Percentiles rank a stretch among this genome's conserved stretches.
phyloP scores from a whole-genome alignment of 495 filamentous ascomycete species.

The Cairneyella variabilis region DNA sequence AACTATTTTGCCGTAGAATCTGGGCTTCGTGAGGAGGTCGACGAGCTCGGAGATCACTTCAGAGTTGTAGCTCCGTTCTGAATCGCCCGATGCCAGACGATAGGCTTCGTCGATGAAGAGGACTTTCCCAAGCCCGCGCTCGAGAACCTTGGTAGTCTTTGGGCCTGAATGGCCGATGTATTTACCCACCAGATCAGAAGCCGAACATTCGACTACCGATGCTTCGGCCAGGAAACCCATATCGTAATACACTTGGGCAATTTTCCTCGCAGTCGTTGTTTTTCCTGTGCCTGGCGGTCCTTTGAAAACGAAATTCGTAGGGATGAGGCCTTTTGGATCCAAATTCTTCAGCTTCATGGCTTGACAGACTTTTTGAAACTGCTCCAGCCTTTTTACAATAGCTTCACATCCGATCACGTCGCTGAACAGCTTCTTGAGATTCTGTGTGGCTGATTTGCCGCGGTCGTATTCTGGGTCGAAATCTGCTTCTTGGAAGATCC shows the following conservation, averaged over 20 bases:
- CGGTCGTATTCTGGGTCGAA: slow-evolving; percentile 66
- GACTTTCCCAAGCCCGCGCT: slow-evolving; percentile 30
- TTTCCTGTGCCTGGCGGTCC: slow-evolving; percentile 55
- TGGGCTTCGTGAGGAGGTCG: slow-evolving; percentile 55
- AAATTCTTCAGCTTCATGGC: slow-evolving; percentile 42
- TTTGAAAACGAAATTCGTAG: slow-evolving; percentile 58
- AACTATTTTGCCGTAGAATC: slow-evolving; percentile 60
- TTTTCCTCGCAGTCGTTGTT: slow-evolving; percentile 38
- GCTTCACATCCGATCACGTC: slow-evolving; percentile 61
- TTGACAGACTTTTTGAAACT: slow-evolving; percentile 52
- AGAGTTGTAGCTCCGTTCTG: slow-evolving; percentile 40
- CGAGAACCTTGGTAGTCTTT: background rate
- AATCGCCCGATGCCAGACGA: slow-evolving; percentile 39
- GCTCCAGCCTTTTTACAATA: slow-evolving; percentile 51
- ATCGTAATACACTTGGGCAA: slow-evolving; percentile 40
- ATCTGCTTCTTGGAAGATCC: slow-evolving; percentile 39
- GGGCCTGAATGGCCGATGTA: background rate
- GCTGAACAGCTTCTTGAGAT: slow-evolving; percentile 54
- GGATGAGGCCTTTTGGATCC: slow-evolving; percentile 54
- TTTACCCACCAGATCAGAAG: slow-evolving; percentile 39
- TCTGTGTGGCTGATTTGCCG: slow-evolving; percentile 40
- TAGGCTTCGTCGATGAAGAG: slow-evolving; percentile 64
- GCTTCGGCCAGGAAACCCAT: slow-evolving; percentile 34
- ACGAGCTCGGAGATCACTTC: slow-evolving; percentile 67
- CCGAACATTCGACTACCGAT: slow-evolving; percentile 35